A percentile compares a stretch with the other conserved stretches of the same genome.
phyloP scores from a whole-genome alignment of 2,329 filamentous ascomycete genomes.

The Botrytis galanthina region DNA sequence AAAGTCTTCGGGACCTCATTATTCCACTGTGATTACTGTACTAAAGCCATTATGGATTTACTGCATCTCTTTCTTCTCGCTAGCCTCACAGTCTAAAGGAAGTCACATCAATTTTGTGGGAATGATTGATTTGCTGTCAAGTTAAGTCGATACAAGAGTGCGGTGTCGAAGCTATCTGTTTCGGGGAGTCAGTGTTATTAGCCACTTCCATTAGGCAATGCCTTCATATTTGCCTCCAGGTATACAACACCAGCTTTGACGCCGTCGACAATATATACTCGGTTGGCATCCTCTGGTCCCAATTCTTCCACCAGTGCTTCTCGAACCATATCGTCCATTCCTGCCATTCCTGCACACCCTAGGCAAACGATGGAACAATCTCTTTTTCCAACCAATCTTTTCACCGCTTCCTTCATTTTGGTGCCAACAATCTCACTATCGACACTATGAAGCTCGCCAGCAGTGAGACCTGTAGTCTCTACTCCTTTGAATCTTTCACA shows the following conservation, averaged over 20 bases:
- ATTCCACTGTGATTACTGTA: not conserved
- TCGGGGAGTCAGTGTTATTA: not conserved
- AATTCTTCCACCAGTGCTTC: constrained; percentile 63
- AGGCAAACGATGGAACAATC: constrained; percentile 70
- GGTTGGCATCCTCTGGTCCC: constrained; percentile 56
- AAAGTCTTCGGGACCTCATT: too few relatives aligned
- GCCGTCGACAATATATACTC: constrained; percentile 74
- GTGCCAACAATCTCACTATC: constrained; percentile 60
- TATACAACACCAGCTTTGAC: constrained; percentile 62
- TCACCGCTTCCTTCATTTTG: constrained; percentile 69
- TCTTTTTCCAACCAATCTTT: constrained; percentile 56
- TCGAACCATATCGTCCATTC: constrained; percentile 74
- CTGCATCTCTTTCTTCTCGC: not conserved
- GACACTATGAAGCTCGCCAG: constrained; percentile 73
- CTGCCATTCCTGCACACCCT: constrained; percentile 90
- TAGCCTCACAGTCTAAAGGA: not conserved
- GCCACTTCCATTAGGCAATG: constrained; percentile 7
- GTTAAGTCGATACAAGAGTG: not conserved
- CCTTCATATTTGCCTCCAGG: constrained; percentile 27
- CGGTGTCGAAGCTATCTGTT: not conserved
- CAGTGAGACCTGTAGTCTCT: constrained; percentile 76
- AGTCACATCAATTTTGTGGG: not conserved
- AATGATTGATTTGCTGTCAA: not conserved
- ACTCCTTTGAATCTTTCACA: constrained; percentile 68
- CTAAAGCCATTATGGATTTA: not conserved